phyloP scores from a whole-genome alignment of 306 rosid species.

The Castanopsis chinensis region DNA sequence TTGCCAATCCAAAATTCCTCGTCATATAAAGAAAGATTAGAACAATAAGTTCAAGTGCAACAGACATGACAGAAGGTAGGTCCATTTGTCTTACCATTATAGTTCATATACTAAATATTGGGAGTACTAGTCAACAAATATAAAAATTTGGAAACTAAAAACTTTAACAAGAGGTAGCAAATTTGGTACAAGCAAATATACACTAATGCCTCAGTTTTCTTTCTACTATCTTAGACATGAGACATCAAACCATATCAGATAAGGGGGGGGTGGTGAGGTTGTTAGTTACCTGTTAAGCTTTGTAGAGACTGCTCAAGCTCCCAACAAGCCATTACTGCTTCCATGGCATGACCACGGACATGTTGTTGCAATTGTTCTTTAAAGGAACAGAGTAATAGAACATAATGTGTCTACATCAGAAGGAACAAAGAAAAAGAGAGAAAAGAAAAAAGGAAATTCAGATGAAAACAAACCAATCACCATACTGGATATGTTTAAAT shows the following conservation, averaged over 20 bases:
- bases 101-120: too few species aligned
- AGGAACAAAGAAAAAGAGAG: constrained; percentile 7
- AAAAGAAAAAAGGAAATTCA: not conserved
- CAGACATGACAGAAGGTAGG: too few species aligned
- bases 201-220: too few species aligned
- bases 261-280: not conserved
- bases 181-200: too few species aligned
- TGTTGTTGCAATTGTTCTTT: constrained; percentile 88
- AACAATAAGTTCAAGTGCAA: too few species aligned
- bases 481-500: not conserved
- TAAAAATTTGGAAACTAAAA: not conserved
- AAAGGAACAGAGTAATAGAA: constrained; percentile 71
- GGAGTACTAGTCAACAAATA: too few species aligned
- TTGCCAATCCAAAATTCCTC: too few species aligned
- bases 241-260: not conserved
- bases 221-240: too few species aligned
- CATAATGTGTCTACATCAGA: constrained; percentile 59
- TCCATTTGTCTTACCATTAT: too few species aligned
- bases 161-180: too few species aligned
- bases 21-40: too few species aligned
- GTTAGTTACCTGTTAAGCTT: constrained; percentile 68
- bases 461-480: not conserved
- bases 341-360: constrained; percentile 89
- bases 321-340: constrained; percentile 97
- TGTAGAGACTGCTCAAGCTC: constrained; percentile 87